Evolutionary conservation across 345 rosid genomes (phyloP), one percentile per base, ranked within the genome.

Genomic region (Hypericum perforatum): DNA sequence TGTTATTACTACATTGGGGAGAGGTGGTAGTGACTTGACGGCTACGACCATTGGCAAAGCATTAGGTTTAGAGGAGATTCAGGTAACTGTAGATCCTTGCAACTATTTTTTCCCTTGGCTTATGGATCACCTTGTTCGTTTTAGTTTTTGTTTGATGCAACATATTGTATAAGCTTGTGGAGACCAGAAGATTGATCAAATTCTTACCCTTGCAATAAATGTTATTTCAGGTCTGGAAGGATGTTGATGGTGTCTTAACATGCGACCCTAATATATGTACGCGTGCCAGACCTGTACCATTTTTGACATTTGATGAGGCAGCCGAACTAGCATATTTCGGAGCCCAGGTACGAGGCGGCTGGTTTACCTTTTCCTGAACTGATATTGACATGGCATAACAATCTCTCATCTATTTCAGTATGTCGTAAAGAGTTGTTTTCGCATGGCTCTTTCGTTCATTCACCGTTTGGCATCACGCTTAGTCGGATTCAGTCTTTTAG

Each of bases 251-350:
- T 64, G 99, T 89, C 69, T 71, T 92, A 70, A 92, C 99, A 45
- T 92, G 99, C 51, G 99, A 92, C 62, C 99, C 99, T 61, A 85
- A 80, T 66, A 92, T 92, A 59, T 68, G 82, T 68, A 68, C 78
- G 32, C 59, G 6, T 42, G 97, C 97, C 3, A 77, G 76, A 69
- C 89, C 97, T 61, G 97, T 92, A 41, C 94, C 94, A 32, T 82
- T 50, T 64, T 67, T 92, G 63, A 89, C 99, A 57, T 92, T 92
- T 66, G 99, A 89, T 0, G 98, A 92, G 70, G 99, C 99, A 66
- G 94, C 99, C 58, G 99, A 92, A 76, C 91, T 92, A 57, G 99
- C 99, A 54, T 92, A 92, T 77, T 92, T 84, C 76, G 99, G 99
- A 59, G 82, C 99, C 41, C 97, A 92, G 95, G 99, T 89, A 74